Evolutionary conservation across 1,139 yeast species (phyloP).

Genomic region (Nakaseomyces kungkrabaensis): DNA sequence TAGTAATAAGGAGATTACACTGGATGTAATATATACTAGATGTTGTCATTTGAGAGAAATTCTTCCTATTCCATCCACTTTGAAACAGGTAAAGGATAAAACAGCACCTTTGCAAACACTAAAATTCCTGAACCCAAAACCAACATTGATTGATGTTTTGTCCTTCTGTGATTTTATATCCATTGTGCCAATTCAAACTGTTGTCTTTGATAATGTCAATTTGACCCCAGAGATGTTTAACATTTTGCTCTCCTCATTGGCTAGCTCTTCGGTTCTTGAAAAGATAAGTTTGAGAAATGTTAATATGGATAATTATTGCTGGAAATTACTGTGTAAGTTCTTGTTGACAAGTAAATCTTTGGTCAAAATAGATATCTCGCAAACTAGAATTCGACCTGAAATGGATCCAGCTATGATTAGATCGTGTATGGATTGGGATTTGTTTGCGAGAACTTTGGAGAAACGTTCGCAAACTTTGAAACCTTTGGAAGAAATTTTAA

Average conservation of each 20-base stretch:
- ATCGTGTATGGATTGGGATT: slow-evolving; percentile 65
- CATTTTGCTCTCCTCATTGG: slow-evolving; percentile 54
- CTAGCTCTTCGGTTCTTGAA: slow-evolving; percentile 48
- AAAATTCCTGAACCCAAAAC: slow-evolving; percentile 77
- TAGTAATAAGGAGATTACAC: slow-evolving; percentile 32
- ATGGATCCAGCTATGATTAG: slow-evolving; percentile 44
- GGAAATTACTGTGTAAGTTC: slow-evolving; percentile 70
- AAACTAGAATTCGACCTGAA: slow-evolving; percentile 52
- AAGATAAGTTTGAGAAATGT: slow-evolving; percentile 73
- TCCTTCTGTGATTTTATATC: slow-evolving; percentile 84
- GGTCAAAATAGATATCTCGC: slow-evolving; percentile 65
- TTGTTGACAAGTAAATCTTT: slow-evolving; percentile 48
- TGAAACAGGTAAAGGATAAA: slow-evolving; percentile 67
- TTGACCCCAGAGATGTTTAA: slow-evolving; percentile 73
- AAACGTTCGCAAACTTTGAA: slow-evolving; percentile 43
- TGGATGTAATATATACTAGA: slow-evolving; percentile 62
- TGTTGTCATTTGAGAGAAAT: slow-evolving; percentile 70
- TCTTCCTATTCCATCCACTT: slow-evolving; percentile 64
- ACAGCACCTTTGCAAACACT: slow-evolving; percentile 66
- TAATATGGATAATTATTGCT: slow-evolving; percentile 57
- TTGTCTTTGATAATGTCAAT: slow-evolving; percentile 75
- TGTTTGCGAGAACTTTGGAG: slow-evolving; percentile 51
- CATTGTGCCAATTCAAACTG: slow-evolving; percentile 68
- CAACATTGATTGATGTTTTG: slow-evolving; percentile 78
- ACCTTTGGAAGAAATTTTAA: slow-evolving; percentile 61